Percentiles rank a stretch among this genome's conserved stretches.
Conservation (phyloP, 768 basidiomycete genomes). For the Pisolithus marmoratus region DNA sequence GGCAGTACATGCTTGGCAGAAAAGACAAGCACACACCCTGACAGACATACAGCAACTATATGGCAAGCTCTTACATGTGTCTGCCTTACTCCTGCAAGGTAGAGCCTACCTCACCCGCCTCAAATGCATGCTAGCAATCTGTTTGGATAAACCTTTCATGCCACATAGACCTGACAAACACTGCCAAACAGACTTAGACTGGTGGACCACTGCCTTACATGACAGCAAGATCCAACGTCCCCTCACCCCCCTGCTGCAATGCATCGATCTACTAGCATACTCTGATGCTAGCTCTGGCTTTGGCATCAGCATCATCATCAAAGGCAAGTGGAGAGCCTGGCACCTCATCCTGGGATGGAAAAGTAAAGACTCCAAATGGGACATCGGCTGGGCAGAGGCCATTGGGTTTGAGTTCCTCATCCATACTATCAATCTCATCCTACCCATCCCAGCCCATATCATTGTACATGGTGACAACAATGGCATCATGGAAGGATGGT, state of each 20-base stretch:
- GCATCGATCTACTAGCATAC: constrained; percentile 29
- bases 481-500: too few species aligned
- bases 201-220: too few species aligned
- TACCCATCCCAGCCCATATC: too few species aligned
- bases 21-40: neutral
- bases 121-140: constrained; percentile 30
- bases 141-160: constrained; percentile 25
- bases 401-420: neutral
- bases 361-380: neutral
- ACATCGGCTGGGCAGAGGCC: neutral
- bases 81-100: too few species aligned
- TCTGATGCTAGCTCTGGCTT: too few species aligned
- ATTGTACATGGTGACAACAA: too few species aligned
- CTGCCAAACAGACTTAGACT: too few species aligned
- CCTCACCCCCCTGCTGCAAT: neutral
- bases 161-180: constrained; percentile 9
- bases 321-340: too few species aligned
- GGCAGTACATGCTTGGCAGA: constrained; percentile 1
- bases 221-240: neutral
- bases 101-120: constrained; percentile 38
- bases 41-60: too few species aligned
- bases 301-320: too few species aligned
- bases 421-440: neutral
- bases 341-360: constrained; percentile 29
- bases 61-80: too few species aligned